phyloP scores from a whole-genome alignment of 2,329 filamentous ascomycete species.

The Fusarium sp. region DNA sequence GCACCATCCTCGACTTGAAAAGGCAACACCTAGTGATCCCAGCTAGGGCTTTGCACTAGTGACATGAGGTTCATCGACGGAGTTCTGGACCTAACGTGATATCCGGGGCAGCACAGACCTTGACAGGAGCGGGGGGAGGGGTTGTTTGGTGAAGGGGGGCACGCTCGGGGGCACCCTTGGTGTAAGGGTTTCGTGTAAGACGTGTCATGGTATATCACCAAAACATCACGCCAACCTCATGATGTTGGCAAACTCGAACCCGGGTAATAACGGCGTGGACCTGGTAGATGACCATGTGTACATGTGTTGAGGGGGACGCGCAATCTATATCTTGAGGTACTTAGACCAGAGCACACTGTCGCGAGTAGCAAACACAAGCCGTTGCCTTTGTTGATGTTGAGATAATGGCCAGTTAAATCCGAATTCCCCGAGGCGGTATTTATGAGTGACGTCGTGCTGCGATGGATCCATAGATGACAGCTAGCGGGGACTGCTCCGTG shows the following conservation, averaged over 20 bases:
- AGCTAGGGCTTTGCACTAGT: not conserved
- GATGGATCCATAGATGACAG: not conserved
- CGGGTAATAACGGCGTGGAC: not conserved
- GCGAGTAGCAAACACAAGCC: not conserved
- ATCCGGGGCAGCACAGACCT: not conserved
- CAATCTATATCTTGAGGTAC: not conserved
- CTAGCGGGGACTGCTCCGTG: not conserved
- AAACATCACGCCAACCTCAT: slow-evolving; percentile 4
- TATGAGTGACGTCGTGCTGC: slow-evolving; percentile 1
- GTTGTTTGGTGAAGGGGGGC: not conserved
- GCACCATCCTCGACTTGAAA: not conserved
- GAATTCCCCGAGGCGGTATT: slow-evolving; percentile 12
- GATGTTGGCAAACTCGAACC: not conserved
- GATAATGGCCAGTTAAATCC: slow-evolving; percentile 13
- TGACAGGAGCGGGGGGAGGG: not conserved
- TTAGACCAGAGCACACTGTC: not conserved
- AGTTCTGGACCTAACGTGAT: not conserved
- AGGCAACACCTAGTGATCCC: not conserved
- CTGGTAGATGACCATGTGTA: not conserved
- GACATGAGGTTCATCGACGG: not conserved
- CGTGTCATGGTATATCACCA: not conserved
- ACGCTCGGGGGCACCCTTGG: not conserved
- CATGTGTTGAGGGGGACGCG: not conserved
- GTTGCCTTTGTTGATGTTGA: not conserved
- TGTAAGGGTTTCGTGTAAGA: slow-evolving; percentile 1